A percentile compares a stretch with the other conserved stretches of the same genome.
phyloP scores from a whole-genome alignment of 352 stramenopile genomes.

The Globisporangium polare region DNA sequence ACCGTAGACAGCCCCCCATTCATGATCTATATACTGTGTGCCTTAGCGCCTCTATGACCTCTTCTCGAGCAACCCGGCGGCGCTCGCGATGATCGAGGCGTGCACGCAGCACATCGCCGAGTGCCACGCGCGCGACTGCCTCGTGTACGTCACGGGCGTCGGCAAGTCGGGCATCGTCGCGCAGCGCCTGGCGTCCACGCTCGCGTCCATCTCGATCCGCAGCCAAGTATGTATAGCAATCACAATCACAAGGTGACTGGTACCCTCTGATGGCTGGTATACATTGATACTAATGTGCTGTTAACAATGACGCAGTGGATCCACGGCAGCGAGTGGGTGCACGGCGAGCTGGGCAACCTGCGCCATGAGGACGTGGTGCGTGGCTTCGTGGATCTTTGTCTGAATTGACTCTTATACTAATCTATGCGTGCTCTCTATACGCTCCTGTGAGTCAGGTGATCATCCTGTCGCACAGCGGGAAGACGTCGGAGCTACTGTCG shows the following conservation, averaged over 20 bases:
- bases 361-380: conserved; percentile 53
- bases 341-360: conserved; percentile 74
- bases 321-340: conserved; percentile 75
- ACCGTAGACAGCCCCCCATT: background rate
- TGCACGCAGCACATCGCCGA: conserved; percentile 31
- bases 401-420: background rate
- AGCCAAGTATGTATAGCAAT: conserved; percentile 39
- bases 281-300: background rate
- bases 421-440: background rate
- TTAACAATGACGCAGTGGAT: conserved; percentile 39
- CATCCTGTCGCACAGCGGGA: conserved; percentile 69
- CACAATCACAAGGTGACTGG: background rate
- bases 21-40: background rate
- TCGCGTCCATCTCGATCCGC: conserved; percentile 68
- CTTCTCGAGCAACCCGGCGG: conserved; percentile 23
- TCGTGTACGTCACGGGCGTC: conserved; percentile 70
- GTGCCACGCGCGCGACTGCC: conserved; percentile 39
- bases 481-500: conserved; percentile 52
- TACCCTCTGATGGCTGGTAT: background rate
- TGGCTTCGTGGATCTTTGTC: background rate
- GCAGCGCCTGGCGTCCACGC: conserved; percentile 57
- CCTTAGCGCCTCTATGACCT: conserved; percentile 36
- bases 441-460: conserved; percentile 33
- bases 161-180: conserved; percentile 81
- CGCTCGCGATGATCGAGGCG: conserved; percentile 25